These are phyloP conservation scores for Cladosporium sp. DNA, from an alignment of 2,329 filamentous ascomycete species.

Conservation along the genomic window DNA sequence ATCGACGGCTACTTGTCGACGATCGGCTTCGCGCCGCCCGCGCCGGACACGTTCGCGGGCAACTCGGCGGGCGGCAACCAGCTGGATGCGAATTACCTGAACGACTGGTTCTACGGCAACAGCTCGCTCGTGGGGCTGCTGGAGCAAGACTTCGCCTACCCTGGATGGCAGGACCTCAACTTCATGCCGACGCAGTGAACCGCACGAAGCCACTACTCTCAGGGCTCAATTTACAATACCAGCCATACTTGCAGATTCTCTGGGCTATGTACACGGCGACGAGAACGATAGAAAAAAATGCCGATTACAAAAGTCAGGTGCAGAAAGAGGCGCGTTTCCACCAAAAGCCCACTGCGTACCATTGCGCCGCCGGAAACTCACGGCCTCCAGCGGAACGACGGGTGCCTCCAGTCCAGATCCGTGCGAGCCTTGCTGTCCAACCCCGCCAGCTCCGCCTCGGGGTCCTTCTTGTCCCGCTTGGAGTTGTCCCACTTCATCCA, in stretches of 20 bases:
- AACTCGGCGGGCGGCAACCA: neutral
- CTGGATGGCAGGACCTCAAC: neutral
- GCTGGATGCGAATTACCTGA: slow-evolving; percentile 12
- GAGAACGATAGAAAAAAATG: too few relatives aligned
- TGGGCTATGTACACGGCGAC: too few relatives aligned
- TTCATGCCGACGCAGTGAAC: slow-evolving; percentile 3
- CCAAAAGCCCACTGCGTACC: too few relatives aligned
- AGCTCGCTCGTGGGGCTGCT: slow-evolving; percentile 13
- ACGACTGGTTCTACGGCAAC: slow-evolving; percentile 16
- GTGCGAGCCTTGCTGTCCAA: slow-evolving; percentile 49
- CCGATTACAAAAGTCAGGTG: too few relatives aligned
- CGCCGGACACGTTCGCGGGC: neutral
- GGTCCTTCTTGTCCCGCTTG: slow-evolving; percentile 48
- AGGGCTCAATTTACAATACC: too few relatives aligned
- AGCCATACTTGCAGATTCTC: too few relatives aligned
- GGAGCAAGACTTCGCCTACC: slow-evolving; percentile 13
- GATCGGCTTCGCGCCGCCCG: slow-evolving; percentile 14
- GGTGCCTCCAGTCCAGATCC: slow-evolving; percentile 61
- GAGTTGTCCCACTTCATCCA: slow-evolving; percentile 62
- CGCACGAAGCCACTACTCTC: neutral
- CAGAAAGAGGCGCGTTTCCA: too few relatives aligned
- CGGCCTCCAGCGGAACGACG: slow-evolving; percentile 48
- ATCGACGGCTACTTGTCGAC: slow-evolving; percentile 15
- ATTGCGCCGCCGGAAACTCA: neutral
- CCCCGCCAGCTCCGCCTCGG: slow-evolving; percentile 51